A percentile compares a stretch with the other conserved stretches of the same genome.
Conservation (phyloP, 192 early-diverging fungal species). For the Coemansia sp. region DNA sequence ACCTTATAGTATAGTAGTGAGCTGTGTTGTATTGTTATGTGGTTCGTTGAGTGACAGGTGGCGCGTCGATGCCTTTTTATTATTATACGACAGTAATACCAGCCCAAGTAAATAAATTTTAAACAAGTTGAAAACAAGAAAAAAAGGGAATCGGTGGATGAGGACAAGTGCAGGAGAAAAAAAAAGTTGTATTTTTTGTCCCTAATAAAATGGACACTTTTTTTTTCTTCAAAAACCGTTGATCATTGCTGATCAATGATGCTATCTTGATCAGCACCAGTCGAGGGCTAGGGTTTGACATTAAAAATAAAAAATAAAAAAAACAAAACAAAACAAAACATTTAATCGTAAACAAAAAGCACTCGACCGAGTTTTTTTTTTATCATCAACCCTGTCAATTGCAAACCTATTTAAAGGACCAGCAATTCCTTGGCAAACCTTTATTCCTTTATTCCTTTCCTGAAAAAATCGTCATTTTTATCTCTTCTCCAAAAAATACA, state of each 20-base stretch:
- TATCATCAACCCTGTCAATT: background rate
- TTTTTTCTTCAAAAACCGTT: too few species aligned
- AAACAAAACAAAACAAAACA: background rate
- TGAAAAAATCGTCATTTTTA: background rate
- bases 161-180: too few species aligned
- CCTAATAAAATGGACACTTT: too few species aligned
- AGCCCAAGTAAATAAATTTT: too few species aligned
- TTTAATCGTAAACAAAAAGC: constrained; percentile 7
- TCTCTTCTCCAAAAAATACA: background rate
- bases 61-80: too few species aligned
- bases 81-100: too few species aligned
- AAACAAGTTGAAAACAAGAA: too few species aligned
- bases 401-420: background rate
- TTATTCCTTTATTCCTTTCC: background rate
- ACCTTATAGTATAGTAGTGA: too few species aligned
- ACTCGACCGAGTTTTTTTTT: background rate
- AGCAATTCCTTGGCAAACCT: background rate
- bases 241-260: background rate
- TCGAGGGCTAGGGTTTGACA: background rate
- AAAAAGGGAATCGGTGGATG: too few species aligned
- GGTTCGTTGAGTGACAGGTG: too few species aligned
- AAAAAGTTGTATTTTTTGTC: too few species aligned
- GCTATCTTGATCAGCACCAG: background rate
- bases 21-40: too few species aligned
- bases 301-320: background rate